A percentile compares a stretch with the other conserved stretches of the same genome.
These are phyloP conservation scores for Xylariaceae sp. DNA, from an alignment of 2,329 filamentous ascomycete species.

Conservation along the genomic window DNA sequence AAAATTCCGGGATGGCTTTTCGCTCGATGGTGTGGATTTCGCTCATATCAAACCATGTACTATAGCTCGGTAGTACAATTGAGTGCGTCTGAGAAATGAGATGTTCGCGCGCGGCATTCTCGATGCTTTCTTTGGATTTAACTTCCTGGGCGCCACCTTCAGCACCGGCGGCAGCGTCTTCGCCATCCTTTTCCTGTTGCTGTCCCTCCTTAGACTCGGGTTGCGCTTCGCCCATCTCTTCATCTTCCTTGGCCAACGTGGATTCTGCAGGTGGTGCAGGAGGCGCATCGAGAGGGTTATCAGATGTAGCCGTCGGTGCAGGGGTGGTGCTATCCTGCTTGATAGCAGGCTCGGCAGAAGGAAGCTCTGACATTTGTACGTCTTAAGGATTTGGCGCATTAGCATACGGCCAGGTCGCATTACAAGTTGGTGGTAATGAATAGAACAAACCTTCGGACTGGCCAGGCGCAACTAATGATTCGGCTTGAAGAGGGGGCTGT, in stretches of 20 bases:
- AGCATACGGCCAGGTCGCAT: conserved; percentile 6
- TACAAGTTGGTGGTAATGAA: conserved; percentile 5
- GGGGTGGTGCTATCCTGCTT: conserved; percentile 60
- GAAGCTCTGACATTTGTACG: conserved; percentile 57
- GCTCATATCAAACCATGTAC: conserved; percentile 99
- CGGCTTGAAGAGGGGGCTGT: conserved; percentile 48
- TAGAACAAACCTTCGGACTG: conserved; percentile 41
- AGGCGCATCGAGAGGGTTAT: conserved; percentile 67
- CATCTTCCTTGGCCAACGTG: conserved; percentile 61
- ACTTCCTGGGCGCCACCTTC: conserved; percentile 50
- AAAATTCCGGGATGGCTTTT: conserved; percentile 95
- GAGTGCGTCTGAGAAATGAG: conserved; percentile 90
- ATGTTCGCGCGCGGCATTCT: conserved; percentile 85
- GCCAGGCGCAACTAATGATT: conserved; percentile 33
- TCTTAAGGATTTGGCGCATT: conserved; percentile 40
- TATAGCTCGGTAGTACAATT: conserved; percentile 96
- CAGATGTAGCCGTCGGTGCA: conserved; percentile 47
- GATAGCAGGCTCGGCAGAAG: conserved; percentile 42
- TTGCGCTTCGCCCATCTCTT: conserved; percentile 72
- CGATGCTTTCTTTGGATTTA: conserved; percentile 76
- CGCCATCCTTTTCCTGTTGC: conserved; percentile 36
- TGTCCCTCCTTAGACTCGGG: conserved; percentile 47
- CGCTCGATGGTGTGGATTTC: conserved; percentile 84
- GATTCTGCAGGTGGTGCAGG: conserved; percentile 60
- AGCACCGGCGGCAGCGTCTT: conserved; percentile 37